phyloP scores from a whole-genome alignment of 2,329 filamentous ascomycete genomes.

The Colletotrichum sp. region DNA sequence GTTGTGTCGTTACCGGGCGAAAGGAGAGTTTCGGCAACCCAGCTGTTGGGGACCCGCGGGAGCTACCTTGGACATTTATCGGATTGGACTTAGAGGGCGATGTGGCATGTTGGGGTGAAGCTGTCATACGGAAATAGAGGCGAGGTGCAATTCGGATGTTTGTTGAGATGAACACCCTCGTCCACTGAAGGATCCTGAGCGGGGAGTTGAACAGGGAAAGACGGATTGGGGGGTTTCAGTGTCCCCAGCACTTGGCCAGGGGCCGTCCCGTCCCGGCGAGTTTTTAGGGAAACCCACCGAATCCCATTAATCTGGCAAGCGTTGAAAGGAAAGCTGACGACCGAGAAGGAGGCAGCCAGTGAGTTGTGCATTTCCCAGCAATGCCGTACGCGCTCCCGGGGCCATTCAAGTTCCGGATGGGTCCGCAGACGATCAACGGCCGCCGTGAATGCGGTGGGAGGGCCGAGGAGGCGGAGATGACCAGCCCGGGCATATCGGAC shows the following conservation, averaged over 20 bases:
- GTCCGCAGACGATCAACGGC: neutral
- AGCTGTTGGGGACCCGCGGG: neutral
- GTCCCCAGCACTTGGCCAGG: neutral
- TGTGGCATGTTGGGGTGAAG: slow-evolving; percentile 13
- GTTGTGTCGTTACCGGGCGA: neutral
- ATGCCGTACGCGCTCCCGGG: neutral
- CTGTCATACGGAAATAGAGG: neutral
- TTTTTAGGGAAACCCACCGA: neutral
- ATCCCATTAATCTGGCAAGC: neutral
- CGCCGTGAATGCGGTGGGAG: neutral
- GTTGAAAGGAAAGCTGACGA: neutral
- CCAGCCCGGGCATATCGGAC: neutral
- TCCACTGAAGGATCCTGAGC: neutral
- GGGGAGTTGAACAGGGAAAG: neutral
- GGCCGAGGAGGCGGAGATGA: neutral
- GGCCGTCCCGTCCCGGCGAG: neutral
- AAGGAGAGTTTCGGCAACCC: neutral
- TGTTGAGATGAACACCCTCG: slow-evolving; percentile 7
- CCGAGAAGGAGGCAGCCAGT: neutral
- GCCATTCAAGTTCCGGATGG: neutral
- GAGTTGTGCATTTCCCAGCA: neutral
- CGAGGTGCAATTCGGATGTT: neutral
- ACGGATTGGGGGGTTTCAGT: neutral
- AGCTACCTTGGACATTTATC: neutral
- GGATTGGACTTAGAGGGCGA: neutral